A percentile compares a stretch with the other conserved stretches of the same genome.
These are phyloP conservation scores for Jacaranda mimosifolia DNA, from an alignment of 257 asterid species.

Conservation along the genomic window DNA sequence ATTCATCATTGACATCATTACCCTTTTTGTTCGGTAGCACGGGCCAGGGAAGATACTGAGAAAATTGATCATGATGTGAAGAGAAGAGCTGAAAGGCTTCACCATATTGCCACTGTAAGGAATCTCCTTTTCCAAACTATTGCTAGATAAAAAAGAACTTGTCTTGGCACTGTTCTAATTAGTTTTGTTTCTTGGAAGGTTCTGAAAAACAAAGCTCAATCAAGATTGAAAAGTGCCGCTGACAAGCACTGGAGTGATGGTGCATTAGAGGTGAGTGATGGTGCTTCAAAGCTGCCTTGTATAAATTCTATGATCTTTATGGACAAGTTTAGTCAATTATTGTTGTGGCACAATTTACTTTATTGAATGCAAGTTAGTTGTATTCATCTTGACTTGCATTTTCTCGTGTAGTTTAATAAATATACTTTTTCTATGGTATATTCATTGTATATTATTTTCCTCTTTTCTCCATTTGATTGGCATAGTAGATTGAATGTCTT, in stretches of 20 bases:
- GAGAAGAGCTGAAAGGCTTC: slow-evolving; percentile 92
- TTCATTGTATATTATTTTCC: not conserved
- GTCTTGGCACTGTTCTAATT: not conserved
- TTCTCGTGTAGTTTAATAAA: not conserved
- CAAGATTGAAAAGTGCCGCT: slow-evolving; percentile 83
- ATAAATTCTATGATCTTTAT: slow-evolving; percentile 10
- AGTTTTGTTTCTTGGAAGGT: slow-evolving; percentile 53
- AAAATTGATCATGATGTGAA: slow-evolving; percentile 78
- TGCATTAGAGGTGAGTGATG: slow-evolving; percentile 67
- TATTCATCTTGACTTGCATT: slow-evolving; percentile 22
- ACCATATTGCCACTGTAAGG: slow-evolving; percentile 79
- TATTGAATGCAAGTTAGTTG: not conserved
- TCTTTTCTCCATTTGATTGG: not conserved
- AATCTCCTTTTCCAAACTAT: slow-evolving; percentile 33
- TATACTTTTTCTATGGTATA: not conserved
- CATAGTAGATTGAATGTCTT: slow-evolving; percentile 7
- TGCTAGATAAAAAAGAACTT: not conserved
- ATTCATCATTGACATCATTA: slow-evolving; percentile 23
- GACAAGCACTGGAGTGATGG: slow-evolving; percentile 97
- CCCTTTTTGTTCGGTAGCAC: slow-evolving; percentile 57
- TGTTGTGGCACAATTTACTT: not conserved
- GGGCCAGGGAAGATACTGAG: slow-evolving; percentile 92
- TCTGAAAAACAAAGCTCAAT: slow-evolving; percentile 76
- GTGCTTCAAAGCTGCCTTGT: slow-evolving; percentile 42
- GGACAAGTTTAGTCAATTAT: not conserved